These are phyloP conservation scores for Hypoxylon sp. DNA, from an alignment of 2,329 filamentous ascomycete genomes.

Conservation along the genomic window DNA sequence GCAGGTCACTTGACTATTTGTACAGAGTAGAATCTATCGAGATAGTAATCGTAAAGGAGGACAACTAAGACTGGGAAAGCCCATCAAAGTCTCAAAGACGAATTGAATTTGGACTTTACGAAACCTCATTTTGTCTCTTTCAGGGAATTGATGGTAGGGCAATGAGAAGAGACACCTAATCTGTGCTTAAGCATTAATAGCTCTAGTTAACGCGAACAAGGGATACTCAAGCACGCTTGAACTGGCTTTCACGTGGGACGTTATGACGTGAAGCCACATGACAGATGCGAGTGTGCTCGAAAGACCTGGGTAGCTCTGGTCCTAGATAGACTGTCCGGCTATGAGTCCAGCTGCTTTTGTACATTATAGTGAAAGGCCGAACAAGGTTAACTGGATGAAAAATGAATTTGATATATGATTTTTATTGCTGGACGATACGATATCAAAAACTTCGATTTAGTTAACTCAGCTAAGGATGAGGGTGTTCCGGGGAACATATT, in stretches of 20 bases:
- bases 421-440: neutral
- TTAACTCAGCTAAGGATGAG: neutral
- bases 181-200: conserved; percentile 8
- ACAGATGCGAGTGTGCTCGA: conserved; percentile 21
- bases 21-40: conserved; percentile 30
- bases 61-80: conserved; percentile 40
- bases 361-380: neutral
- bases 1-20: conserved; percentile 39
- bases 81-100: conserved; percentile 44
- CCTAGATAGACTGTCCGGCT: conserved; percentile 1
- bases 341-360: neutral
- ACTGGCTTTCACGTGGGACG: conserved; percentile 32
- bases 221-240: conserved; percentile 20
- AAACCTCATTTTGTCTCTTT: conserved; percentile 42
- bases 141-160: conserved; percentile 23
- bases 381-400: neutral
- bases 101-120: conserved; percentile 19
- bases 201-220: conserved; percentile 19
- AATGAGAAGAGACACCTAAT: conserved; percentile 24
- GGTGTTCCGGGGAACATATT: conserved; percentile 22
- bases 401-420: neutral
- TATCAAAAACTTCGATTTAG: neutral
- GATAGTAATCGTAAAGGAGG: conserved; percentile 19
- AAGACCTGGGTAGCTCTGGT: conserved; percentile 13
- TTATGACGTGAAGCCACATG: conserved; percentile 17